phyloP scores from a whole-genome alignment of 495 filamentous ascomycete species.

The Hypoxylon subgilvum region DNA sequence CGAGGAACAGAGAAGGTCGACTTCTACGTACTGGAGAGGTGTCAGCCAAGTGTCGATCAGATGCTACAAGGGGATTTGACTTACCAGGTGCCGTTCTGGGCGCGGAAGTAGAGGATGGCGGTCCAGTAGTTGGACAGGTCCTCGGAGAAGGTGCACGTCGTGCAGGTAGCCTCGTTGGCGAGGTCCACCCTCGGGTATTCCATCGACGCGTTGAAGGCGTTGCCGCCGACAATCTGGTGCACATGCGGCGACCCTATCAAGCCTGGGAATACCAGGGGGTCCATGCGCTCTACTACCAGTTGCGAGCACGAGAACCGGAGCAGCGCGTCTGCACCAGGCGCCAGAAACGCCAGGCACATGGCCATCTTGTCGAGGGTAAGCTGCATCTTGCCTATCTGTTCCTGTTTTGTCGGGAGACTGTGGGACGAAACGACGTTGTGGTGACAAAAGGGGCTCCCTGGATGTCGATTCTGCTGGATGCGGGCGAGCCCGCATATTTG shows the following conservation, averaged over 20 bases:
- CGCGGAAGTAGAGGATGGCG: conserved; percentile 43
- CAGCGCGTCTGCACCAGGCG: conserved; percentile 49
- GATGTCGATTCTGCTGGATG: conserved; percentile 9
- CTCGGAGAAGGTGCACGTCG: conserved; percentile 44
- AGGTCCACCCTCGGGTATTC: conserved; percentile 35
- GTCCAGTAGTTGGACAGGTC: conserved; percentile 50
- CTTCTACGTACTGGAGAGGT: too few species aligned
- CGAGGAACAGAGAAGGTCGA: too few species aligned
- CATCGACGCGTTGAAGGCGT: conserved; percentile 43
- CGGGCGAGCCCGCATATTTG: conserved; percentile 24
- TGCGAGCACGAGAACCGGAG: conserved; percentile 50
- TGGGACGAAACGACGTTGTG: conserved; percentile 6
- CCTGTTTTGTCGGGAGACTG: too few species aligned
- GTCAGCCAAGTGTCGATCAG: too few species aligned
- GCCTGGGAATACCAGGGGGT: conserved; percentile 50
- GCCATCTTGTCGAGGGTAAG: conserved; percentile 37
- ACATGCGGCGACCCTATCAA: conserved; percentile 47
- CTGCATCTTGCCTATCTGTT: conserved; percentile 29
- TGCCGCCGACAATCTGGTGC: conserved; percentile 54
- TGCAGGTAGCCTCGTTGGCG: conserved; percentile 40
- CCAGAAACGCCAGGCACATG: conserved; percentile 50
- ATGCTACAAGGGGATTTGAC: too few species aligned
- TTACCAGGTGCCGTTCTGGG: conserved; percentile 44
- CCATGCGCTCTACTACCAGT: conserved; percentile 44
- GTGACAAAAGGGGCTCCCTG: not conserved